Evolutionary conservation across 1,139 yeast species (phyloP), one percentile per base, ranked within the genome.

Genomic region (Sugiyamaella xylanicola): DNA sequence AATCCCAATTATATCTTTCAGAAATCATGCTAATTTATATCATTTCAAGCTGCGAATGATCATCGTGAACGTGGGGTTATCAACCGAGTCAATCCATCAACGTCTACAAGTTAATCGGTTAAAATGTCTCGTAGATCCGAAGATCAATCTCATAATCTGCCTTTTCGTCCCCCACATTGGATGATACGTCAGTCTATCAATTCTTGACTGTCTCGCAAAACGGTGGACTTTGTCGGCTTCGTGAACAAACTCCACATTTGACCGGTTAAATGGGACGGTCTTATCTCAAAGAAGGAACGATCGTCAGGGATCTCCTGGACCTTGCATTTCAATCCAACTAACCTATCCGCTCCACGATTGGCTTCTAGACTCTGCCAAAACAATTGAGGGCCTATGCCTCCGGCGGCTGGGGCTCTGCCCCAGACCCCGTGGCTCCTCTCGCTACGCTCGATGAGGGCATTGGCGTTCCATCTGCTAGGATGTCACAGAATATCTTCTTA

Each of bases 351-450:
- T n/a, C n/a, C n/a, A n/a, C n/a, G n/a, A n/a, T n/a, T n/a, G n/a
- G n/a, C n/a, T n/a, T n/a, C n/a, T n/a, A n/a, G n/a, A n/a, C n/a
- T n/a, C n/a, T n/a, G n/a, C n/a, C n/a, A n/a, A n/a, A n/a, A n/a
- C n/a, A n/a, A n/a, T n/a, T n/a, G n/a, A 8, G 15, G 37, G 37
- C 37, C 4, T 32, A 4, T 37, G 42, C 42, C 42, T 37, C 42
- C 17, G 42, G 42, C 42, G 42, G 17, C 17, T 37, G 42, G 17
- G 42, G 42, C 42, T n/a, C 20, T 9, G 5, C 17, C 42, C 17
- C 42, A 37, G 42, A 37, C 5, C 42, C 42, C 42, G 9, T 3
- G 5, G 42, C 40, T 36, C 40, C 29, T 25, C 29, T 25, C 29
- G 29, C 37, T n/a, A 8, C 37, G 37, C 37, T 32, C 15, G 37